A percentile compares a stretch with the other conserved stretches of the same genome.
Evolutionary conservation across 495 filamentous ascomycete genomes (phyloP).

Genomic region (Aspergillus incahuasiensis): DNA sequence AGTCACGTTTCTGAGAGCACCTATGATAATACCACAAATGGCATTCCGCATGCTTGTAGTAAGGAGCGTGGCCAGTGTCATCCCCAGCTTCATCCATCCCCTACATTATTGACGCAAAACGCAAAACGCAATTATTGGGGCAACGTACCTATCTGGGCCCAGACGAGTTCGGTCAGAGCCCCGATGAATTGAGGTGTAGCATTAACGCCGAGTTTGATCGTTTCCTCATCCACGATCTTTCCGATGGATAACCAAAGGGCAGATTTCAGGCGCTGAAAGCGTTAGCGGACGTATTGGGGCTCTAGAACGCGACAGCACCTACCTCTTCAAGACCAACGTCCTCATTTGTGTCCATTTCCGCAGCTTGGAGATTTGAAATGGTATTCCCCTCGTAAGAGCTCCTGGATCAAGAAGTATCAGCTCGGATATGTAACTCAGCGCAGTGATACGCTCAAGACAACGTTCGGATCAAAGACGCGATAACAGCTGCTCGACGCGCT

Average conservation of each 20-base stretch:
- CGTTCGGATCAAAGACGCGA: not conserved
- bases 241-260: constrained; percentile 90
- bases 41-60: not conserved
- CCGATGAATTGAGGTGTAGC: constrained; percentile 95
- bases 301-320: not conserved
- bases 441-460: not conserved
- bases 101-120: not conserved
- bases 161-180: constrained; percentile 86
- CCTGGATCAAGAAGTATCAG: not conserved
- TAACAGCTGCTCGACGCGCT: not conserved
- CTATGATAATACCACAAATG: not conserved
- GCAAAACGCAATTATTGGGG: not conserved
- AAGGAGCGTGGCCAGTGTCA: not conserved
- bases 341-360: constrained; percentile 34
- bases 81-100: not conserved
- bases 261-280: constrained; percentile 73
- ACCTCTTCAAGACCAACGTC: constrained; percentile 41
- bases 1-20: not conserved
- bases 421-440: not conserved
- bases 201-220: constrained; percentile 67
- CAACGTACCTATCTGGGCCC: constrained; percentile 76
- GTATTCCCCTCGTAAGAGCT: too few relatives aligned
- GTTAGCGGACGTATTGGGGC: not conserved
- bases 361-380: not conserved
- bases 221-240: constrained; percentile 85